Evolutionary conservation across 1,284 basidiomycete genomes (phyloP).

Genomic region (Vanrija sp.): DNA sequence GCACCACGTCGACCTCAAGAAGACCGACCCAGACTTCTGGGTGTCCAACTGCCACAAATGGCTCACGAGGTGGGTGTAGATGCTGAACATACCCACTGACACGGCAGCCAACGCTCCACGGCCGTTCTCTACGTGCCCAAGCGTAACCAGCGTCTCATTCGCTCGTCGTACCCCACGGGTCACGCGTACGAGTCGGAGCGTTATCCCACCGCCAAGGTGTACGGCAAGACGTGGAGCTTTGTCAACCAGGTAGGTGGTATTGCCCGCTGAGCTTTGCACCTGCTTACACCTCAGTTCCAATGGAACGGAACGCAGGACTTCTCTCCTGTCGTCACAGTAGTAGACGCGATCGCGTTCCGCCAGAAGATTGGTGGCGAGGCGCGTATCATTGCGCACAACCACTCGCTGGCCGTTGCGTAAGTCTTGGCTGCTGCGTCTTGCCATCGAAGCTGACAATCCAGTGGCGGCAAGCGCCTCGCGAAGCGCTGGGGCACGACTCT

Average conservation of each 20-base stretch:
- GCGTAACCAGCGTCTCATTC: slow-evolving; percentile 72
- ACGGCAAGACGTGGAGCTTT: slow-evolving; percentile 51
- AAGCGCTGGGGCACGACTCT: slow-evolving; percentile 63
- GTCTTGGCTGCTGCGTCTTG: slow-evolving; percentile 1
- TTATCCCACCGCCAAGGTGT: slow-evolving; percentile 33
- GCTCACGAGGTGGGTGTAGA: slow-evolving; percentile 51
- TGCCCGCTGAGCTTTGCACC: slow-evolving; percentile 44
- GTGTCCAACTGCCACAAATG: slow-evolving; percentile 84
- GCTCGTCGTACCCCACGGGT: slow-evolving; percentile 70
- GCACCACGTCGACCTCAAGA: slow-evolving; percentile 56
- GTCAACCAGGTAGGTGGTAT: slow-evolving; percentile 51
- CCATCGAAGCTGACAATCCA: slow-evolving; percentile 1
- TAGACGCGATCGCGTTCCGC: slow-evolving; percentile 69
- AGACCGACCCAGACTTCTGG: slow-evolving; percentile 70
- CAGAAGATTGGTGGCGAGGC: slow-evolving; percentile 77
- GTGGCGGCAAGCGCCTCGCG: slow-evolving; percentile 64
- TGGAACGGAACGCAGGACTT: slow-evolving; percentile 43
- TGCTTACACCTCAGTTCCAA: slow-evolving; percentile 17
- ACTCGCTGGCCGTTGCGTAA: slow-evolving; percentile 61
- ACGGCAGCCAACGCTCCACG: slow-evolving; percentile 62
- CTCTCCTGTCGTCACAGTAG: slow-evolving; percentile 25
- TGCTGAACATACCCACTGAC: not conserved
- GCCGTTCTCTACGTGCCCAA: slow-evolving; percentile 74
- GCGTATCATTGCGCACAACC: slow-evolving; percentile 71
- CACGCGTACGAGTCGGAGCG: slow-evolving; percentile 55